Evolutionary conservation across 2,329 filamentous ascomycete species (phyloP), one percentile per base, ranked within the genome.

Genomic region (Arthrobotrys megalospora): DNA sequence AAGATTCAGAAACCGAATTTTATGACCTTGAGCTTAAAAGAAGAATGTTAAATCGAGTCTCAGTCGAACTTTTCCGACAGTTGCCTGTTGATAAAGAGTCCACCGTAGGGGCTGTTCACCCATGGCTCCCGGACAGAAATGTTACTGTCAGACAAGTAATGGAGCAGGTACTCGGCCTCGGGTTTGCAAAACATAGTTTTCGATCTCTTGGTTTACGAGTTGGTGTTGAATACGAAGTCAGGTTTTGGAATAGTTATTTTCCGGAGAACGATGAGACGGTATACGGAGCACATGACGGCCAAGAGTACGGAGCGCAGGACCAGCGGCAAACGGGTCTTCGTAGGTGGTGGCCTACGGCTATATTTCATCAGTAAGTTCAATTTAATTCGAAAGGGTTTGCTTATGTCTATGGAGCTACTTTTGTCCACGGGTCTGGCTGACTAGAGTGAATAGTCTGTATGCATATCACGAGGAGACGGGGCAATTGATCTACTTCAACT

Each of bases 361-460:
- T 21, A 24, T 68, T 68, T 68, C 38, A 68, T 32, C 52, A 60
- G 65, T 68, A 36, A 47, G 50, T 68, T 45, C 2, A 28, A 28
- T 5, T 28, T 28, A 2, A 28, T 5, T 28, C 24, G 2, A 28
- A 5, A 28, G 5, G 24, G 2, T 28, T 28, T 28, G 2, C 24
- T 5, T 28, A 28, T 38, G 2, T 38, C 8, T 38, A 8, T 6
- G 36, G 1, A 38, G 24, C 36, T 8, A 38, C 8, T 1, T 38
- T 38, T n/a, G n/a, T n/a, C n/a, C n/a, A n/a, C n/a, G n/a, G 36
- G 36, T 38, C 8, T 10, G 12, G n/a, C n/a, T n/a, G n/a, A n/a
- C n/a, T 38, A 38, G 1, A 8, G 2, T 12, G 36, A 12, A 38
- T 8, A 38, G 36, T 8, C 7, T 38, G 6, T 38, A 38, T 12